phyloP scores from a whole-genome alignment of 2,329 filamentous ascomycete genomes.

The Hansfordia pulvinata region DNA sequence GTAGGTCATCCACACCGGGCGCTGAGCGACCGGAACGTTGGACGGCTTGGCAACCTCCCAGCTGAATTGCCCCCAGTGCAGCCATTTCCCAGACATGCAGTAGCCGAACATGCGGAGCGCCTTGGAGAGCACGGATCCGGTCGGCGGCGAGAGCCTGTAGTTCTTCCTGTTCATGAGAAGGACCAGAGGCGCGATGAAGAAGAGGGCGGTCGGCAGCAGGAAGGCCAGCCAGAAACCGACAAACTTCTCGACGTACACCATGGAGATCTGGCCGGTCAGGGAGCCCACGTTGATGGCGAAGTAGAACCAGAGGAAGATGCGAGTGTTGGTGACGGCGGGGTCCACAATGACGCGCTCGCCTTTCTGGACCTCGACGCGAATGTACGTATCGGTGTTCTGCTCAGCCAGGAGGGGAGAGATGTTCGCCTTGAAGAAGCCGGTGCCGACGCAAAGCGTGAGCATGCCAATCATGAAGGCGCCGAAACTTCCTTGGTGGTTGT shows the following conservation, averaged over 20 bases:
- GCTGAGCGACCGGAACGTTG: slow-evolving; percentile 25
- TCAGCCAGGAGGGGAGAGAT: slow-evolving; percentile 58
- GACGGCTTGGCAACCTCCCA: slow-evolving; percentile 43
- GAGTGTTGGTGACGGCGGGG: slow-evolving; percentile 46
- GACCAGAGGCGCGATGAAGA: no score
- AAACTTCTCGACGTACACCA: background rate
- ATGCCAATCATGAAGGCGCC: slow-evolving; percentile 48
- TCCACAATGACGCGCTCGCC: slow-evolving; percentile 55
- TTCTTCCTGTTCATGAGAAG: no score
- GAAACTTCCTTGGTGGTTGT: slow-evolving; percentile 31
- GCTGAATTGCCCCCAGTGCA: no score
- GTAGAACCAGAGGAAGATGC: slow-evolving; percentile 53
- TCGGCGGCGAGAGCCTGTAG: no score
- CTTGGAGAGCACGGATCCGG: slow-evolving; percentile 23
- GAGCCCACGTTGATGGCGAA: slow-evolving; percentile 36
- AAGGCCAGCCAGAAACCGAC: slow-evolving; percentile 1
- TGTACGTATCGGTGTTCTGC: slow-evolving; percentile 43
- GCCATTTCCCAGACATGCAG: no score
- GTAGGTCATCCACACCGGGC: slow-evolving; percentile 26
- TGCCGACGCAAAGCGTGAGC: slow-evolving; percentile 41
- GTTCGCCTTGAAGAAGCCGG: slow-evolving; percentile 58
- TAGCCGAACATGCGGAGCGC: slow-evolving; percentile 21
- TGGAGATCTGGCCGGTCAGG: background rate
- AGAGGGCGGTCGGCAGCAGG: no score
- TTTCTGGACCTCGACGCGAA: slow-evolving; percentile 33